Evolutionary conservation across 805 yeast genomes (phyloP).

Genomic region (Pichia pseudocactophila): DNA sequence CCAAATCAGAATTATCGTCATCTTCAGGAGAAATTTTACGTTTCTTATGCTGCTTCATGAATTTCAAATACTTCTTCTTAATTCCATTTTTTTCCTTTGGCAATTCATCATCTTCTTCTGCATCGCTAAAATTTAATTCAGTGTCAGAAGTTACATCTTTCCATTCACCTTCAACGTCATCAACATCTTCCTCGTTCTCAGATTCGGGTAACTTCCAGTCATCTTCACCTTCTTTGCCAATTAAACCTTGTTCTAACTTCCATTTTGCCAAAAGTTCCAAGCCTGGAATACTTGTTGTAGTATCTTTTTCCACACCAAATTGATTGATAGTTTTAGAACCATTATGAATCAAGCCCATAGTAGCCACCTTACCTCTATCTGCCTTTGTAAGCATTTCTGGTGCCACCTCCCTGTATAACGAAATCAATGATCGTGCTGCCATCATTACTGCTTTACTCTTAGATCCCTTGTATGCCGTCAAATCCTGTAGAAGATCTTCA

Average conservation of each 20-base stretch:
- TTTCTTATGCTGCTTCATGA: conserved; percentile 24
- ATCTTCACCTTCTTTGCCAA: conserved; percentile 46
- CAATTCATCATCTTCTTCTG: conserved; percentile 33
- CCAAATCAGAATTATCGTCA: conserved; percentile 39
- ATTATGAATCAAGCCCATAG: conserved; percentile 66
- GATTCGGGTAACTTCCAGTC: conserved; percentile 59
- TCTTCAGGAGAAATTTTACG: conserved; percentile 25
- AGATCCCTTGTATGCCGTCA: conserved; percentile 84
- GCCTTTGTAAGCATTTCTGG: conserved; percentile 89
- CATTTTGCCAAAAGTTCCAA: conserved; percentile 83
- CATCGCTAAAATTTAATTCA: conserved; percentile 47
- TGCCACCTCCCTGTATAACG: conserved; percentile 87
- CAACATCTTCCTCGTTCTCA: conserved; percentile 37
- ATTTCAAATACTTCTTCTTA: conserved; percentile 28
- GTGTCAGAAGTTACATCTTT: conserved; percentile 68
- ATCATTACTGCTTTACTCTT: conserved; percentile 88
- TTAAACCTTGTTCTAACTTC: conserved; percentile 52
- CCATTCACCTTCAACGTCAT: conserved; percentile 87
- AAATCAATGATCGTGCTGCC: conserved; percentile 85
- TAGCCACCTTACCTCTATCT: conserved; percentile 89
- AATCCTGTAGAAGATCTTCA: conserved; percentile 76
- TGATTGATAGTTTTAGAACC: conserved; percentile 42
- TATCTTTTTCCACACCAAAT: conserved; percentile 66
- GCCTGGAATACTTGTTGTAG: conserved; percentile 77
- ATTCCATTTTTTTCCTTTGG: conserved; percentile 28